Evolutionary conservation across 1,284 basidiomycete genomes (phyloP), one percentile per base, ranked within the genome.

Genomic region (Xerocomus nothofagi): DNA sequence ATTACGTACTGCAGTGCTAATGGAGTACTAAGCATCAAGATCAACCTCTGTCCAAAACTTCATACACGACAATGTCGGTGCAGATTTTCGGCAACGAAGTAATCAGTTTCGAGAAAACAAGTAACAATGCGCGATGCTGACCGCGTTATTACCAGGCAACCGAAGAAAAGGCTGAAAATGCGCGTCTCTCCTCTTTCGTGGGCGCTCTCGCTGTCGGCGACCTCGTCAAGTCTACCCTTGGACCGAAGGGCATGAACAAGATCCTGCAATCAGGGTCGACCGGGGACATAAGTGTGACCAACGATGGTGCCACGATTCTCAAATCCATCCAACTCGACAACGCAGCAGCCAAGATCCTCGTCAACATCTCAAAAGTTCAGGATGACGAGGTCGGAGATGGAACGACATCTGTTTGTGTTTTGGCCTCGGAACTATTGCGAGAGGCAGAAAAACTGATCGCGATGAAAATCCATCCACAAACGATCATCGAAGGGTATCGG

Each of bases 321-420:
- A 98, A 97, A 70, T 87, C 92, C 47, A 98, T 99, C 63, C 90
- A 94, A 60, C 85, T 99, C 57, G 97, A 99, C 74, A 99, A 99
- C 68, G 91, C 97, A 3, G 96, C 97, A 0, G 97, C 97, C 46
- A 99, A 99, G 78, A 98, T 99, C 67, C 82, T 99, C 46, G 97
- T 99, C 65, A 98, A 99, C 73, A 99, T 99, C 69, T 96, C 93
- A n/a, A 99, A 99, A 70, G 95, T 98, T 15, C 97, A 99, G 73
- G 97, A 99, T 65, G 97, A 99, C 68, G 97, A 99, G 73, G 88
- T 99, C 39, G 97, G 97, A 15, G 97, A 98, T 72, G 97, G 97
- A 24, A 99, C 95, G 21, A 99, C 95, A 10, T 87, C 81, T 44
- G 96, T 99, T 31, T 94, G 92, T 56, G 95, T 99, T 1, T 74